Evolutionary conservation across 2,329 filamentous ascomycete species (phyloP), one percentile per base, ranked within the genome.

Genomic region (Fusarium pseudonygamai): DNA sequence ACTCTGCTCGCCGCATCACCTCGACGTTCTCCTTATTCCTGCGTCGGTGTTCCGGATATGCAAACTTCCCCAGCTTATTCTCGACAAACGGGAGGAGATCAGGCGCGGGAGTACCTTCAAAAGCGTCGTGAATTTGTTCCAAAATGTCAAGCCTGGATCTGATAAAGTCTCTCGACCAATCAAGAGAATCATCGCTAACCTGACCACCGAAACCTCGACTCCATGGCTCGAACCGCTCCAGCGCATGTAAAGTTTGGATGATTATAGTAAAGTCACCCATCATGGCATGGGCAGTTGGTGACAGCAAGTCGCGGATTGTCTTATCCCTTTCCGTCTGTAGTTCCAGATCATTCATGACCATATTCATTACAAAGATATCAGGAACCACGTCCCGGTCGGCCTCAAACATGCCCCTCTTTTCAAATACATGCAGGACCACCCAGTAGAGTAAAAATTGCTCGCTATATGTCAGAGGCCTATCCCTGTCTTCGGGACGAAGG

Each of bases 361-460:
- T 5, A 3, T 37, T 53, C 24, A 37, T 53, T 6, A 1, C 10
- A 37, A 9, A 26, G 14, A 37, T 53, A 53, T 53, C 13, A 26
- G 18, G 7, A 26, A 22, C 13, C 16, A 52, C 49, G 12, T 20
- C 24, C 1, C 20, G 16, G 0, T 3, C 3, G 6, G 26, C 26
- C 26, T 34, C 22, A n/a, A 34, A 3, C 15, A 34, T 20, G 18
- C 16, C 47, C 32, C 6, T 36, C 30, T 6, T 3, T 7, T 36
- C 4, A 34, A 11, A 52, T 36, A 36, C 4, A 3, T 24, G n/a
- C 22, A 7, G 4, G 9, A 36, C 1, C 13, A 36, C n/a, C 26
- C 26, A 28, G 26, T 28, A 28, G 13, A 26, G 6, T 9, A 26
- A 8, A 10, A 52, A 52, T 6, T 36, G 3, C 18, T 52, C 49